Conservation (phyloP, 441 rosid genomes). For the Eruca vesicaria region DNA sequence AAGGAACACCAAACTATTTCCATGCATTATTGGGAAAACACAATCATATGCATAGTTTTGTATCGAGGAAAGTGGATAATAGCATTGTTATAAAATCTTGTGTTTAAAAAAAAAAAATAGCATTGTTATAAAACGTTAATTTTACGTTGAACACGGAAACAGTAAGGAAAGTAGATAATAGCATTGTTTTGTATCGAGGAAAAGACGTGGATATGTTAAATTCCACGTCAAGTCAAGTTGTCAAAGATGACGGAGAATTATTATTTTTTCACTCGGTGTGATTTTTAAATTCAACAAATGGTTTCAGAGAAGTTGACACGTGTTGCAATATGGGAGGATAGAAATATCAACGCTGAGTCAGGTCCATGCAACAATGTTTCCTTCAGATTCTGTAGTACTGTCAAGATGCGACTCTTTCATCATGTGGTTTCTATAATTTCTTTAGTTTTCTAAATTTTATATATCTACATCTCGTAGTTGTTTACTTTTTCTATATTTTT, state of each 20-base stretch:
- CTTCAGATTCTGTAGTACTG: constrained; percentile 4
- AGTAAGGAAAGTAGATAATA: constrained; percentile 11
- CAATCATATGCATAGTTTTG: background rate
- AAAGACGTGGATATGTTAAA: constrained; percentile 19
- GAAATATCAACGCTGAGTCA: constrained; percentile 41
- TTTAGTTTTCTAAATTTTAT: background rate
- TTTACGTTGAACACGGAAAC: constrained; percentile 2
- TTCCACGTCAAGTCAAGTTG: constrained; percentile 16
- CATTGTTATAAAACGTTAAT: background rate
- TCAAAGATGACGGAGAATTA: background rate
- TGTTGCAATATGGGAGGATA: constrained; percentile 2
- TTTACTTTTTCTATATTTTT: background rate
- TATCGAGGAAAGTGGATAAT: no score
- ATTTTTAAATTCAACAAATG: background rate
- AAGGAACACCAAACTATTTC: background rate
- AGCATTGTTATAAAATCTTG: no score
- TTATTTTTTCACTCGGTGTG: background rate
- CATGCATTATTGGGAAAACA: constrained; percentile 1
- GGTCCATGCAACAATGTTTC: constrained; percentile 30
- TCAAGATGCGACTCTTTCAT: background rate
- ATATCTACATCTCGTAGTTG: background rate
- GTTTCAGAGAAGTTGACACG: constrained; percentile 25
- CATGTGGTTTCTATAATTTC: background rate
- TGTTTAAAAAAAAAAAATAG: no score
- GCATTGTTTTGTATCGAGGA: constrained; percentile 6